Evolutionary conservation across 495 filamentous ascomycete genomes (phyloP), one percentile per base, ranked within the genome.

Genomic region (Penicillium ochrochloron): DNA sequence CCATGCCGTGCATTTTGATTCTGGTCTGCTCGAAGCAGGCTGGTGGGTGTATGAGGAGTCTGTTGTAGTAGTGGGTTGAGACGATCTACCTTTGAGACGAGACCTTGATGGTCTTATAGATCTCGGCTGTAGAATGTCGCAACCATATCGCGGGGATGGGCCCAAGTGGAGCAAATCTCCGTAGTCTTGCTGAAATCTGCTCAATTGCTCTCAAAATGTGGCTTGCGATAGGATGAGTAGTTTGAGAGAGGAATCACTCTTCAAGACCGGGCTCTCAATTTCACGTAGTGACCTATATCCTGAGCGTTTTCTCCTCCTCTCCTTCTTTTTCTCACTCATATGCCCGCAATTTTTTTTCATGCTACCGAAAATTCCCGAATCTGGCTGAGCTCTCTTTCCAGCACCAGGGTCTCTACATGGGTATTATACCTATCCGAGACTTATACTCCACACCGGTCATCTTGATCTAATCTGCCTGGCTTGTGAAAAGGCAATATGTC

Each of bases 1-100:
- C 64, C 68, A 70, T 70, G 65, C 51, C 66, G 17, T 63, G 56
- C 60, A 65, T 67, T 8, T 31, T 65, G 66, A 50, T 29, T 17
- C 11, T n/a, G 39, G 21, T 8, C 7, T 29, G 1, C 31, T 46
- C 17, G 8, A 11, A 6, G 19, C 4, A 25, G 2, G 19, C 4
- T 37, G 5, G 15, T 10, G 15, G 35, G 33, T 31, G 34, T 12
- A 23, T 14, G 1, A 27, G 50, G 46, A 53, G 27, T 12, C 27
- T 31, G 31, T 33, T 7, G 2, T 34, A 59, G 29, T 11, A 52
- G 27, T 31, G 48, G 48, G 23, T n/a, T 51, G 27, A 27, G 17
- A 15, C 14, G 7, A 25, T 14, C 17, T 59, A 41, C 35, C n/a
- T 23, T 29, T n/a, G 17, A 42, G 25, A 14, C 25, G 44, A 58